These are phyloP conservation scores for Scedosporium apiospermum DNA, from an alignment of 2,329 filamentous ascomycete species.

Conservation along the genomic window DNA sequence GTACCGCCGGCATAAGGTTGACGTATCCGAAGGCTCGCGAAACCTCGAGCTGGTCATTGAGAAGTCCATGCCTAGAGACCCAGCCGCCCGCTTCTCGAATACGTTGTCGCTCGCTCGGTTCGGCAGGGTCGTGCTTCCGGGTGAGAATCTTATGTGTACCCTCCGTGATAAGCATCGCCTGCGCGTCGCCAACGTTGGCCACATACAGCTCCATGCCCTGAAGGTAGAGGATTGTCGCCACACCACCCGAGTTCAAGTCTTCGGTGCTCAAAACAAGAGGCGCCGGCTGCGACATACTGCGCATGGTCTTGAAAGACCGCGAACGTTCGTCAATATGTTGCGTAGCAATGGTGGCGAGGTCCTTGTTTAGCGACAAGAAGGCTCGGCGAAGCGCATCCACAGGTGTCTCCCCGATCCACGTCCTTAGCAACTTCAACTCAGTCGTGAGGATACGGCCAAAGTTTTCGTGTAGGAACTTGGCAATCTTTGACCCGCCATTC, in stretches of 20 bases:
- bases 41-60: constrained; percentile 86
- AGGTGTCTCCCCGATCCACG: constrained; percentile 61
- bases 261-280: constrained; percentile 77
- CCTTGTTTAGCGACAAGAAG: constrained; percentile 87
- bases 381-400: constrained; percentile 76
- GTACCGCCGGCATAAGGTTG: constrained; percentile 83
- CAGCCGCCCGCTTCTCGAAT: constrained; percentile 93
- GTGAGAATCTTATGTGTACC: constrained; percentile 77
- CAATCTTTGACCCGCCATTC: constrained; percentile 85
- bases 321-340: constrained; percentile 70
- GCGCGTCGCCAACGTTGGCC: constrained; percentile 90
- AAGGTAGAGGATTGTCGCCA: constrained; percentile 85
- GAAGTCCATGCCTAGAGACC: constrained; percentile 85
- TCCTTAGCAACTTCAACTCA: constrained; percentile 68
- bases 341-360: constrained; percentile 75
- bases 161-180: constrained; percentile 90
- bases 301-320: constrained; percentile 44
- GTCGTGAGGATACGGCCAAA: constrained; percentile 77
- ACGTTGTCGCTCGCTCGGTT: constrained; percentile 70
- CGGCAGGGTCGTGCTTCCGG: constrained; percentile 85
- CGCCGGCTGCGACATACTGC: constrained; percentile 59
- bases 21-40: constrained; percentile 94
- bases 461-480: constrained; percentile 93
- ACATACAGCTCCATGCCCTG: constrained; percentile 86
- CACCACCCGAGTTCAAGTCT: constrained; percentile 80